These are phyloP conservation scores for Penicillium robsamsonii DNA, from an alignment of 495 filamentous ascomycete species.

Conservation along the genomic window DNA sequence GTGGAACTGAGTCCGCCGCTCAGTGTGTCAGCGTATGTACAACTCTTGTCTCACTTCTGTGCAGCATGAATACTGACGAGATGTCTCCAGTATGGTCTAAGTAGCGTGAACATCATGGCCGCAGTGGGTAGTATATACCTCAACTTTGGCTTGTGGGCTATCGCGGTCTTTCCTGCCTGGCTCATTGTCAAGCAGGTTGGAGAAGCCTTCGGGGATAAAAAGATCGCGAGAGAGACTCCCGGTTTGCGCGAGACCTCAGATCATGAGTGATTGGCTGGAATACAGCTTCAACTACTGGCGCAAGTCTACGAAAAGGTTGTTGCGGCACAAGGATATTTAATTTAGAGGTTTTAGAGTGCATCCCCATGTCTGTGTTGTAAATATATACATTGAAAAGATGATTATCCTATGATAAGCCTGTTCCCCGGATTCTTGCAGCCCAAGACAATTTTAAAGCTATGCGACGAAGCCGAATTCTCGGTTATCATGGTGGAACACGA, in stretches of 20 bases:
- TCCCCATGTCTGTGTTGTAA: not conserved
- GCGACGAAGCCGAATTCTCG: conserved; percentile 33
- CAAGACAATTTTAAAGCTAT: conserved; percentile 13
- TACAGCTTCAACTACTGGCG: not conserved
- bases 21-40: conserved; percentile 55
- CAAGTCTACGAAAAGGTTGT: not conserved
- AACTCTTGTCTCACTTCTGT: not conserved
- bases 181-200: conserved; percentile 55
- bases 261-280: conserved; percentile 5
- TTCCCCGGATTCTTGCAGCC: no score
- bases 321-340: not conserved
- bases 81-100: conserved; percentile 51
- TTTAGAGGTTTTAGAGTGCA: not conserved
- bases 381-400: conserved; percentile 13
- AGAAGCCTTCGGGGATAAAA: conserved; percentile 32
- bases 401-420: not conserved
- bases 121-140: conserved; percentile 58
- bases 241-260: conserved; percentile 16
- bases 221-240: conserved; percentile 33
- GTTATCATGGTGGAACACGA: conserved; percentile 88
- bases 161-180: conserved; percentile 59
- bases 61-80: conserved; percentile 8
- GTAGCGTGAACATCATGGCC: conserved; percentile 55
- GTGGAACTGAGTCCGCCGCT: conserved; percentile 61
- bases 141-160: conserved; percentile 61